Percentiles rank a stretch among this genome's conserved stretches.
Conservation (phyloP, 2,329 filamentous ascomycete species). For the Emericellopsis atlantica region DNA sequence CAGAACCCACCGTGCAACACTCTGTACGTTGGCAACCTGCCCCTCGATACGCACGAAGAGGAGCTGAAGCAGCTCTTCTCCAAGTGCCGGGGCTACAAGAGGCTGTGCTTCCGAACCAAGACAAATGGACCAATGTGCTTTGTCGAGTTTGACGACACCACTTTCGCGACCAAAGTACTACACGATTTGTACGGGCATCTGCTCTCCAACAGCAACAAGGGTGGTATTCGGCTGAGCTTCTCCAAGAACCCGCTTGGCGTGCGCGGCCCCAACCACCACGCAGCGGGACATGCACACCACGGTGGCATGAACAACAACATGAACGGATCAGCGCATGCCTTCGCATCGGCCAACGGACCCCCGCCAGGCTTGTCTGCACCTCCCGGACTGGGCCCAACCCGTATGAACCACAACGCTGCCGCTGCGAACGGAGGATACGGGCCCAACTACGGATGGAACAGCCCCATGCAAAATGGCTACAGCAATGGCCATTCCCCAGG, state of each 20-base stretch:
- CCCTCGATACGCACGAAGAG: conserved; percentile 84
- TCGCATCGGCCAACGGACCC: conserved; percentile 59
- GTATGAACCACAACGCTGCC: conserved; percentile 5
- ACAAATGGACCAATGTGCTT: conserved; percentile 97
- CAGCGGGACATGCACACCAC: conserved; percentile 43
- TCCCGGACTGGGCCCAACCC: conserved; percentile 45
- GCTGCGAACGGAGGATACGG: conserved; percentile 3
- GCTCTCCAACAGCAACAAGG: conserved; percentile 85
- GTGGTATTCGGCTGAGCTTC: conserved; percentile 89
- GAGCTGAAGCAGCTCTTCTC: conserved; percentile 90
- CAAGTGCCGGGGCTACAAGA: conserved; percentile 87
- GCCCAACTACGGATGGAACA: conserved; percentile 8
- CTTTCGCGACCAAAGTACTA: conserved; percentile 81
- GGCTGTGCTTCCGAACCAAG: conserved; percentile 89
- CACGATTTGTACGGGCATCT: conserved; percentile 79
- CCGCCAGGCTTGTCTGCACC: conserved; percentile 72
- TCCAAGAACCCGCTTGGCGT: conserved; percentile 96
- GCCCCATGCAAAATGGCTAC: conserved; percentile 5
- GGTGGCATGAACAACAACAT: conserved; percentile 20
- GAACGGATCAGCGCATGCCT: conserved; percentile 37
- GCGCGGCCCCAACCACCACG: conserved; percentile 52
- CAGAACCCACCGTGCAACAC: conserved; percentile 98
- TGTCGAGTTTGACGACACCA: conserved; percentile 92
- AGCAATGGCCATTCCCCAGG: not conserved
- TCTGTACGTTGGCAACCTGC: conserved; percentile 93